phyloP scores from a whole-genome alignment of 2,329 filamentous ascomycete species.

The Diatrype stigma region DNA sequence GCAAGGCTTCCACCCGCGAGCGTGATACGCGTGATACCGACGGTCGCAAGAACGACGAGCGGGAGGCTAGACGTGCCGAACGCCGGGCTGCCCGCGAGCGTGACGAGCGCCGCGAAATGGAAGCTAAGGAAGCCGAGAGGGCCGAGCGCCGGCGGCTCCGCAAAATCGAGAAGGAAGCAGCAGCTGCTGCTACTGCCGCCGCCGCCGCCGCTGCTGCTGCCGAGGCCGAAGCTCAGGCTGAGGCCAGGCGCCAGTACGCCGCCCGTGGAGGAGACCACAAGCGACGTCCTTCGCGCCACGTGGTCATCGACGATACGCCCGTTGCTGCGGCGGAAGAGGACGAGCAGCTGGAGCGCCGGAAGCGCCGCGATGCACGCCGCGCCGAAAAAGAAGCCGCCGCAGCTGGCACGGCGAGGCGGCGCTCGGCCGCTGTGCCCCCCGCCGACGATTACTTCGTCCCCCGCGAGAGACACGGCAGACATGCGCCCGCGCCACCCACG shows the following conservation, averaged over 20 bases:
- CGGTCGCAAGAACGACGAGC: conserved; percentile 51
- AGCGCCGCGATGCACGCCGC: conserved; percentile 49
- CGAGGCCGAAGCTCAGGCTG: conserved; percentile 39
- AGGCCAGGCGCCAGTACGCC: conserved; percentile 36
- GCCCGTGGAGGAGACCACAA: conserved; percentile 45
- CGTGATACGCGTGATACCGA: conserved; percentile 56
- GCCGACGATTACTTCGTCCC: conserved; percentile 43
- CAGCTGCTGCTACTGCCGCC: too few relatives aligned
- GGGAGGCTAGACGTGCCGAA: conserved; percentile 54
- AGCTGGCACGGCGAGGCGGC: conserved; percentile 28
- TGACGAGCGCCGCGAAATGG: conserved; percentile 45
- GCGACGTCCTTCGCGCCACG: conserved; percentile 42
- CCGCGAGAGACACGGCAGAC: conserved; percentile 31
- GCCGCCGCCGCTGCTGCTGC: conserved; percentile 37
- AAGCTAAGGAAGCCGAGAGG: conserved; percentile 35
- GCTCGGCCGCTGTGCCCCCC: conserved; percentile 37
- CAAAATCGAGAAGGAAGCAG: conserved; percentile 37
- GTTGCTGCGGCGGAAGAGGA: too few relatives aligned
- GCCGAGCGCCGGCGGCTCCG: conserved; percentile 35
- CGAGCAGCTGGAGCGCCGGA: conserved; percentile 42
- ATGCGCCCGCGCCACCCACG: conserved; percentile 7
- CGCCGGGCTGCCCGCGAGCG: conserved; percentile 43
- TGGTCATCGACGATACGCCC: conserved; percentile 27
- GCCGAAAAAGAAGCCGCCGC: conserved; percentile 33
- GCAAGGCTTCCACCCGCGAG: conserved; percentile 48